These are phyloP conservation scores for Penicillium glabrum DNA, from an alignment of 2,329 filamentous ascomycete genomes.

Conservation along the genomic window DNA sequence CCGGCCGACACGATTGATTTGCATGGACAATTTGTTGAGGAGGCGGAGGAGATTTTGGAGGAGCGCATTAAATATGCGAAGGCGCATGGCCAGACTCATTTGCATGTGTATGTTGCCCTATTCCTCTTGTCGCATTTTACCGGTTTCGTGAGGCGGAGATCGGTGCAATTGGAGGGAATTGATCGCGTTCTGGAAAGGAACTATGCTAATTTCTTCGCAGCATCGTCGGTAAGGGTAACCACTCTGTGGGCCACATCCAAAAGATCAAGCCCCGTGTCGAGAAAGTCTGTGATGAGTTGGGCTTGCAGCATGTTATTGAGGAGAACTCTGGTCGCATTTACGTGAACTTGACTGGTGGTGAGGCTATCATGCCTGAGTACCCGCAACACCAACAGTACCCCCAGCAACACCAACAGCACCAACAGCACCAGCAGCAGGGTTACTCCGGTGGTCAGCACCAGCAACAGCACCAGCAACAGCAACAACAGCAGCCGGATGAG, in stretches of 20 bases:
- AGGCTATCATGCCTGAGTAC: constrained; percentile 50
- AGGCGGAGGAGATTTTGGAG: constrained; percentile 88
- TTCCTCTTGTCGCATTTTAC: not conserved
- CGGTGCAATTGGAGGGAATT: not conserved
- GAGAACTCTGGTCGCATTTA: constrained; percentile 88
- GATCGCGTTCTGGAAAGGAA: not conserved
- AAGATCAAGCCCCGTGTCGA: constrained; percentile 97
- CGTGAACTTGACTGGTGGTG: constrained; percentile 76
- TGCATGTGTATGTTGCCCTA: constrained; percentile 68
- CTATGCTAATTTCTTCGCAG: constrained; percentile 29
- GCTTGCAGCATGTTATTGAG: constrained; percentile 80
- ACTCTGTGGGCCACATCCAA: constrained; percentile 77
- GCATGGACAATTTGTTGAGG: constrained; percentile 91
- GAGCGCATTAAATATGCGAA: constrained; percentile 78
- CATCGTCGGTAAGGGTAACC: constrained; percentile 94
- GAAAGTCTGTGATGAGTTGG: constrained; percentile 77
- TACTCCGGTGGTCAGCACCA: constrained; percentile 29
- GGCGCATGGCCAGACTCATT: constrained; percentile 70
- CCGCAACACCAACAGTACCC: constrained; percentile 42
- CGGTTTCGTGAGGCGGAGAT: not conserved
- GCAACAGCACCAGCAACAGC: constrained; percentile 36
- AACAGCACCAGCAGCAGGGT: constrained; percentile 33
- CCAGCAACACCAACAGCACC: constrained; percentile 35
- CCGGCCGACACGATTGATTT: constrained; percentile 84
- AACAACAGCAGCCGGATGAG: constrained; percentile 56